These are phyloP conservation scores for Pneumocystis sp. DNA, from an alignment of 1,139 yeast genomes.

Conservation along the genomic window DNA sequence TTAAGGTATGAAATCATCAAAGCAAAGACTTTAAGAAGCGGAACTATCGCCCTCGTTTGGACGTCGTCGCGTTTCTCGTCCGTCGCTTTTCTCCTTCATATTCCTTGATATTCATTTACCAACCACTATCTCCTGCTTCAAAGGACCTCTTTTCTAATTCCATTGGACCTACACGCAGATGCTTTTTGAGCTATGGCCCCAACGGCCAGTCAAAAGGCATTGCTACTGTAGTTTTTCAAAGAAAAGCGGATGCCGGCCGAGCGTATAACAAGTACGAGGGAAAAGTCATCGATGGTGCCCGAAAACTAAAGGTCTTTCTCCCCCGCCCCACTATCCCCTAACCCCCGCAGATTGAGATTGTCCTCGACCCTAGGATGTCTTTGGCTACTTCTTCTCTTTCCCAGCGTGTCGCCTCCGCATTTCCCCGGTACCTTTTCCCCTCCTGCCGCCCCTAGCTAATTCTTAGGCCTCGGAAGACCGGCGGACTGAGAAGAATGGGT, in stretches of 20 bases:
- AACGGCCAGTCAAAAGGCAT: slow-evolving; percentile 84
- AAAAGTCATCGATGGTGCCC: slow-evolving; percentile 75
- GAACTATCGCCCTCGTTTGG: not conserved
- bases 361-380: slow-evolving; percentile 76
- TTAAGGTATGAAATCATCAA: slow-evolving; percentile 22
- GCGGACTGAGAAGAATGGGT: slow-evolving; percentile 7
- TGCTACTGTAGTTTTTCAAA: slow-evolving; percentile 67
- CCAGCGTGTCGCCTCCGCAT: slow-evolving; percentile 8
- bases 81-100: slow-evolving; percentile 5
- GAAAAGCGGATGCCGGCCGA: slow-evolving; percentile 47
- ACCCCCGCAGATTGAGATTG: slow-evolving; percentile 45
- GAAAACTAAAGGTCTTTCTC: slow-evolving; percentile 35
- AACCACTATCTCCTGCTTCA: slow-evolving; percentile 11
- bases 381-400: slow-evolving; percentile 38
- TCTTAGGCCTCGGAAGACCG: slow-evolving; percentile 4
- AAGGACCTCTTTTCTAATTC: slow-evolving; percentile 82
- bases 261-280: slow-evolving; percentile 82
- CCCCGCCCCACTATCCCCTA: not conserved
- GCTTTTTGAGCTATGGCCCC: slow-evolving; percentile 66
- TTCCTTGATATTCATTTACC: slow-evolving; percentile 7
- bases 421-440: slow-evolving; percentile 12
- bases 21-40: not conserved
- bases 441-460: not conserved
- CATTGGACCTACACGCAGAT: slow-evolving; percentile 68
- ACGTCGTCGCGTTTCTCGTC: not conserved